A percentile compares a stretch with the other conserved stretches of the same genome.
Conservation (phyloP, 768 basidiomycete species). For the Xerocomellus amylosporus region DNA sequence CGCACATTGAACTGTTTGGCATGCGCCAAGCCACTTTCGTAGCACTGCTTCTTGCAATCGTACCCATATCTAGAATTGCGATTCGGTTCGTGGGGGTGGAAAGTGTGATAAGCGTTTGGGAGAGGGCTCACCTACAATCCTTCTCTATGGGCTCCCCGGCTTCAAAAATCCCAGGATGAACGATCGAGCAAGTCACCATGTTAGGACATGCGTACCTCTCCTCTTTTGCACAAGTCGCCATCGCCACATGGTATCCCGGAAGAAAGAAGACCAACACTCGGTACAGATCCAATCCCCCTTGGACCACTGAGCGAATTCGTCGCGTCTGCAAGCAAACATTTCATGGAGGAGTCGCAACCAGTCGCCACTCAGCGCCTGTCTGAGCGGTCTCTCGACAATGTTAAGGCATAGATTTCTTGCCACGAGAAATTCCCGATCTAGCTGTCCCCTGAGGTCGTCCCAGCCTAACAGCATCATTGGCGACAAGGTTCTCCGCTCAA, state of each 20-base stretch:
- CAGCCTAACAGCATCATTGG: not conserved
- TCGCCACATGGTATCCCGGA: not conserved
- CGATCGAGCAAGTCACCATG: not conserved
- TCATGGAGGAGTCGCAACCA: slow-evolving; percentile 1
- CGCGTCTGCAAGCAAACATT: not conserved
- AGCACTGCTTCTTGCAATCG: not conserved
- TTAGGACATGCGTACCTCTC: not conserved
- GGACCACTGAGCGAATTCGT: not conserved
- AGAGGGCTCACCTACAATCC: slow-evolving; percentile 2
- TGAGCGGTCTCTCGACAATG: not conserved
- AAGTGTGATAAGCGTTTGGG: not conserved
- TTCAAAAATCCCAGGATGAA: not conserved
- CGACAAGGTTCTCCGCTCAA: too few species aligned
- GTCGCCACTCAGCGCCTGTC: not conserved
- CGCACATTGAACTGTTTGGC: slow-evolving; percentile 2
- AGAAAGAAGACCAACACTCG: not conserved
- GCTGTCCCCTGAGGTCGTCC: not conserved
- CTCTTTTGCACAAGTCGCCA: not conserved
- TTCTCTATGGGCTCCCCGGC: not conserved
- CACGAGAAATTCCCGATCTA: not conserved
- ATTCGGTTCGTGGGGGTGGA: not conserved
- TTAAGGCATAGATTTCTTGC: not conserved
- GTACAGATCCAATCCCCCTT: not conserved
- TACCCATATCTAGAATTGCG: not conserved
- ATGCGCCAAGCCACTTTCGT: not conserved